Evolutionary conservation across 2,329 filamentous ascomycete species (phyloP), one percentile per base, ranked within the genome.

Genomic region (Geoglossum cookeanum): DNA sequence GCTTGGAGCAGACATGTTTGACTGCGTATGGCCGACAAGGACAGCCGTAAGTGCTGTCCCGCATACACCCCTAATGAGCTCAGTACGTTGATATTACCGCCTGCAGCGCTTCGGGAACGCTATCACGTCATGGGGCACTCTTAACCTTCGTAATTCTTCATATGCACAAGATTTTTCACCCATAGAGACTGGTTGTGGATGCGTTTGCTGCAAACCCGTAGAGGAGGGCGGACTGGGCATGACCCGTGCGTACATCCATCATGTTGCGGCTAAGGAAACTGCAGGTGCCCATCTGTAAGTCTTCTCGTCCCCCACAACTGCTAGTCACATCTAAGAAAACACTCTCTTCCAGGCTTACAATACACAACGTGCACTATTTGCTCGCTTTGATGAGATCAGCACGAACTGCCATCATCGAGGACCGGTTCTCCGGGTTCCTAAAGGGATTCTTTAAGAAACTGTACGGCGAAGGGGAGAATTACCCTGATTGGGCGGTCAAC

Each of bases 1-100:
- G 1, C 77, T 98, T 0, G 92, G 92, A 3, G 92, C 92, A 54
- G 92, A 98, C 71, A 98, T 98, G 92, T 98, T 98, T 68, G 92
- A 98, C 71, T 98, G 94, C 67, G 92, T 98, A 5, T 98, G 92
- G 92, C 94, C 92, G 1, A 97, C 92, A 3, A 78, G 92, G 57
- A 98, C 92, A 39, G 92, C 92, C 6, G 78, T 80, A 71, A 67
- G 75, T 66, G n/a, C n/a, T 13, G 35, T n/a, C 32, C 11, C 47
- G n/a, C 35, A 5, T 57, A 17, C 13, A 39, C 22, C 48, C 37
- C 30, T 47, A 44, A 55, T 42, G 5, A 2, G 39, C 45, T n/a
- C n/a, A 45, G 33, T 55, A 32, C 3, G 17, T 42, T 27, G 45
- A 52, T 49, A 39, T 35, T 33, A 22, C 27, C 47, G 11, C 37